Base-by-base conservation (phyloP, 1,284 basidiomycete genomes). In the Schizopora paradoxa region DNA sequence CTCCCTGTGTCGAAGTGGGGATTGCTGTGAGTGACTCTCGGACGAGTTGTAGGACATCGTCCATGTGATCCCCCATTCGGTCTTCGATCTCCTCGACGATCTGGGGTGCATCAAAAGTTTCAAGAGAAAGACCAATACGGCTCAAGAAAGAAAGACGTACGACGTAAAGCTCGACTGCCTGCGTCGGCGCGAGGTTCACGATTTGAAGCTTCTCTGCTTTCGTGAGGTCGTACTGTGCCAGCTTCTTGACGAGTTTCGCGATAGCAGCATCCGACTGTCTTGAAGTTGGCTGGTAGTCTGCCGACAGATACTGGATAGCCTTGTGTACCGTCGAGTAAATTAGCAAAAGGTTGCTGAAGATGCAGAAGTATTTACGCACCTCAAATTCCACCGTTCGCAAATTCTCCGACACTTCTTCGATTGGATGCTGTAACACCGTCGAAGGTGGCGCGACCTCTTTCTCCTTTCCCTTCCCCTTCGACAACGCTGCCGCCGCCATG, bases 191-290 rank as follows among this genome's bases (percentile, higher is more conserved):
- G 11, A 95, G 74, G 60, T 97, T 96, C 38, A 91, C 82, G 27
- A 95, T 76, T 61, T 95, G 91, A 3, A 97, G 72, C 56, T 93
- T 90, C 69, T 97, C 93, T 3, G 86, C 80, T 58, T 94, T 95
- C 0, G 91, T 94, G 50, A 97, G 68, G 6, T 77, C 75, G 50
- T 81, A 87, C 34, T 77, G 67, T 10, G 77, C 74, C 8, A 96
- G 76, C 28, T 68, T 67, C 51, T 79, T 76, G 10, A 86, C 77
- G 11, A 96, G 78, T 41, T 71, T 68, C 1, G 74, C 64, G 43
- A 96, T 79, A 10, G 78, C 74, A 32, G 77, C 72, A 0, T 74
- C 70, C 1, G 77, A 81, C 62, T 96, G 92, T 11, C 70, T 63
- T 0, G 68, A 63, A 0, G 82, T 86, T 4, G 88, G 82, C 45